Percentiles rank a stretch among this genome's conserved stretches.
phyloP scores from a whole-genome alignment of 2,329 filamentous ascomycete genomes.

The Tolypocladium pustulatum region DNA sequence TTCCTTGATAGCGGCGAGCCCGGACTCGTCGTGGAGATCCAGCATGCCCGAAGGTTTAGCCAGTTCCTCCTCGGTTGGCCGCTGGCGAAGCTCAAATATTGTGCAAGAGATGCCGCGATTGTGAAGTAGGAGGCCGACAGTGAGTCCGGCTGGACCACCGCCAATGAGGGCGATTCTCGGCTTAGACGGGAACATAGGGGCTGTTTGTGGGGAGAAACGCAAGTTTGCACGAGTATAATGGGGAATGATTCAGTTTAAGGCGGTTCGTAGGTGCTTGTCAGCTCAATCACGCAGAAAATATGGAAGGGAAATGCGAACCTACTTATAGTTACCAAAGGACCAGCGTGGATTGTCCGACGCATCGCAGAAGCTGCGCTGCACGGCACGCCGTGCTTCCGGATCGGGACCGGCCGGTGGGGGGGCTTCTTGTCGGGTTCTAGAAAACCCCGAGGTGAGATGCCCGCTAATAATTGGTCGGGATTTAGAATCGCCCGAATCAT shows the following conservation, averaged over 20 bases:
- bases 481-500: background rate
- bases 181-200: background rate
- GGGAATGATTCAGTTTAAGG: too few species aligned
- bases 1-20: constrained; percentile 31
- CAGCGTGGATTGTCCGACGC: background rate
- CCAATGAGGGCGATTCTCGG: constrained; percentile 31
- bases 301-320: background rate
- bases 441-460: background rate
- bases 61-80: constrained; percentile 15
- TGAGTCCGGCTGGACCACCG: constrained; percentile 34
- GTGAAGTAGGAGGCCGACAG: constrained; percentile 34
- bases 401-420: background rate
- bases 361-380: background rate
- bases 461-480: background rate
- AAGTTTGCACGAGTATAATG: background rate
- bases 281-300: background rate
- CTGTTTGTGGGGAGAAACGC: constrained; percentile 12
- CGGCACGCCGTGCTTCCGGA: background rate
- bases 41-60: constrained; percentile 28
- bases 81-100: constrained; percentile 22
- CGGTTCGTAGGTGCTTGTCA: background rate
- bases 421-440: background rate
- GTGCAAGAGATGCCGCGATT: constrained; percentile 19
- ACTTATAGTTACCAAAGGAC: background rate
- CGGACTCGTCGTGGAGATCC: constrained; percentile 35